A percentile compares a stretch with the other conserved stretches of the same genome.
Evolutionary conservation across 768 basidiomycete genomes (phyloP).

Genomic region (Rubroboletus satanas): DNA sequence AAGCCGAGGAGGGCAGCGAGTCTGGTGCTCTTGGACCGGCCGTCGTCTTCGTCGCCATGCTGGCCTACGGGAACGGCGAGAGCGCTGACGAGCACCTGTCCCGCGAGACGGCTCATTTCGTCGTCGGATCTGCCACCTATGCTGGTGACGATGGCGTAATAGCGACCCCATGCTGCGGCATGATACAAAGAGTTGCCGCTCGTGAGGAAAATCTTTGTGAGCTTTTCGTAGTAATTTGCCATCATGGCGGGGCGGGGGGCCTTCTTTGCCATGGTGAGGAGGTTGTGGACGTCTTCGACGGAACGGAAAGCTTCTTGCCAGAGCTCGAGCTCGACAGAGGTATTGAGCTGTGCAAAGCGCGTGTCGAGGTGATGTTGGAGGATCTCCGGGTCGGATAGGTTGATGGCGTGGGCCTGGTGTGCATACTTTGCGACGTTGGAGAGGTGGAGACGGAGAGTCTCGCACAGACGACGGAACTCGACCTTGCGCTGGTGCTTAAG

Average conservation of each 20-base stretch:
- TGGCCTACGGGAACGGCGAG: conserved; percentile 87
- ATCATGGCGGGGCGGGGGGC: conserved; percentile 92
- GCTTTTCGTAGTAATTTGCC: conserved; percentile 98
- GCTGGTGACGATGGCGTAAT: conserved; percentile 66
- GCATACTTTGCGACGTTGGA: conserved; percentile 93
- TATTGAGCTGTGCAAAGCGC: conserved; percentile 93
- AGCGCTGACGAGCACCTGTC: conserved; percentile 88
- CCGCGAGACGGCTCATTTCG: conserved; percentile 76
- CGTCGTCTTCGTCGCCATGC: conserved; percentile 48
- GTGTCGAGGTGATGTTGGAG: conserved; percentile 95
- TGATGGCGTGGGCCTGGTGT: conserved; percentile 91
- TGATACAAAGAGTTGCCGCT: conserved; percentile 93
- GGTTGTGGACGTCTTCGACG: conserved; percentile 95
- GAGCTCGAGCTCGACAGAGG: conserved; percentile 94
- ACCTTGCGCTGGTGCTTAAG: conserved; percentile 90
- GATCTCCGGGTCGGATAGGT: conserved; percentile 91
- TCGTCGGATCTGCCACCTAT: conserved; percentile 75
- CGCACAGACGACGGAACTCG: conserved; percentile 95
- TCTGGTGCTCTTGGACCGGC: conserved; percentile 67
- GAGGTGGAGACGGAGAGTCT: conserved; percentile 92
- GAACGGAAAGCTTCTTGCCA: conserved; percentile 99
- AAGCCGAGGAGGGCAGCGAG: conserved; percentile 85
- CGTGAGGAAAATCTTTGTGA: conserved; percentile 94
- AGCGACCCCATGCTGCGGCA: conserved; percentile 92
- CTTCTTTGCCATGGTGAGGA: conserved; percentile 91